A percentile compares a stretch with the other conserved stretches of the same genome.
These are phyloP conservation scores for Byssochlamys sp. DNA, from an alignment of 2,329 filamentous ascomycete species.

Conservation along the genomic window DNA sequence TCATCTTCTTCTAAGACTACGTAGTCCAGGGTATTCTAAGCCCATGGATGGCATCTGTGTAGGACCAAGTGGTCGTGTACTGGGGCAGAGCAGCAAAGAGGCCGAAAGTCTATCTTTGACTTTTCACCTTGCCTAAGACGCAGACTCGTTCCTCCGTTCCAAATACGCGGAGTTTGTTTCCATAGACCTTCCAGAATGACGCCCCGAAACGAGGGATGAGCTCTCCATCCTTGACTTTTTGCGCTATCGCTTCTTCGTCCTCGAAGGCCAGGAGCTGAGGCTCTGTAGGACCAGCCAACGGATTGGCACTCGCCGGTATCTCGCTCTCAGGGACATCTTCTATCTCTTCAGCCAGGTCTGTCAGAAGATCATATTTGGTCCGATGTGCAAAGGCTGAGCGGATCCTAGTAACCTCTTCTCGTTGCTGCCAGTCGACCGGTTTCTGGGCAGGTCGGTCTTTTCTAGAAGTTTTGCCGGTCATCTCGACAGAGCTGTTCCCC, in stretches of 20 bases:
- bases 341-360: slow-evolving; percentile 11
- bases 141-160: slow-evolving; percentile 48
- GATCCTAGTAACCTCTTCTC: slow-evolving; percentile 2
- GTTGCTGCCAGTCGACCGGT: slow-evolving; percentile 3
- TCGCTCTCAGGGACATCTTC: not conserved
- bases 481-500: not conserved
- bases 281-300: slow-evolving; percentile 1
- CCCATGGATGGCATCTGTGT: not conserved
- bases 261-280: slow-evolving; percentile 2
- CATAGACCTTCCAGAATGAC: slow-evolving; percentile 50
- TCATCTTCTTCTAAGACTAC: not conserved
- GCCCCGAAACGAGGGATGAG: slow-evolving; percentile 44
- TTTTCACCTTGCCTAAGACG: slow-evolving; percentile 8
- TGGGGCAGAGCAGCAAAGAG: not conserved
- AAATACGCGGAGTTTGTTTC: slow-evolving; percentile 52
- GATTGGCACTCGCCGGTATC: not conserved
- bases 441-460: slow-evolving; percentile 1
- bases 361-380: slow-evolving; percentile 21
- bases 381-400: slow-evolving; percentile 18
- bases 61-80: not conserved
- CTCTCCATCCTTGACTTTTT: slow-evolving; percentile 25
- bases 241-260: slow-evolving; percentile 8
- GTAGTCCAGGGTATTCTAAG: not conserved
- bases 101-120: not conserved
- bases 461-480: not conserved